These are phyloP conservation scores for Plantago elongata DNA, from an alignment of 257 asterid genomes.

Conservation along the genomic window DNA sequence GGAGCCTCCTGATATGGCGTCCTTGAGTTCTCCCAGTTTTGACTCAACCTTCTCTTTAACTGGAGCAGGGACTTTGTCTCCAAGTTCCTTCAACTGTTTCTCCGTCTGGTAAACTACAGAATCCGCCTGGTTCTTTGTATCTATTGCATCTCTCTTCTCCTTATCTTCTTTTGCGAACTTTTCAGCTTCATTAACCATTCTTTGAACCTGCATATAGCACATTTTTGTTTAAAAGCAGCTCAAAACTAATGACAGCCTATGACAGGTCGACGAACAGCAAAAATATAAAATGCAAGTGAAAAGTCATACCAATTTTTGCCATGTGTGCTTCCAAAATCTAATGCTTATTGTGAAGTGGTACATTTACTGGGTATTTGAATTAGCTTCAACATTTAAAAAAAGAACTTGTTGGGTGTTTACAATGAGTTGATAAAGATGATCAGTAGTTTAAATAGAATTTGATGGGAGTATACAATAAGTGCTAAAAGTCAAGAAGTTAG, in stretches of 20 bases:
- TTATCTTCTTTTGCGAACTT: constrained; percentile 91
- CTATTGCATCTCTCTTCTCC: constrained; percentile 96
- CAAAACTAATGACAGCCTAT: too few species aligned
- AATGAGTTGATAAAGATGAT: too few species aligned
- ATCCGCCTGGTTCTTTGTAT: constrained; percentile 93
- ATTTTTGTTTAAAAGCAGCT: not conserved
- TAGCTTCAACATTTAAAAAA: too few species aligned
- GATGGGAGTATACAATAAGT: too few species aligned
- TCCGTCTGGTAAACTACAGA: constrained; percentile 95
- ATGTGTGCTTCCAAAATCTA: not conserved
- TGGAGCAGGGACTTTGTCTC: constrained; percentile 85
- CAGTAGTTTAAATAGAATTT: too few species aligned
- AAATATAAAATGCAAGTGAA: too few species aligned
- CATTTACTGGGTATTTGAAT: too few species aligned
- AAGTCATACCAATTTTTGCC: not conserved
- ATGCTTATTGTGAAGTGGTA: too few species aligned
- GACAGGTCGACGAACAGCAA: too few species aligned
- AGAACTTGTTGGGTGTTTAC: too few species aligned
- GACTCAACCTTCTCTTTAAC: constrained; percentile 93
- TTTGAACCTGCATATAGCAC: constrained; percentile 53
- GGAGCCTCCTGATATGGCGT: constrained; percentile 71
- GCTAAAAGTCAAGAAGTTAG: too few species aligned
- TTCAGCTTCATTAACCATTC: constrained; percentile 96
- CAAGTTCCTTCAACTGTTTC: constrained; percentile 93
- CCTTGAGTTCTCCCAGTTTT: constrained; percentile 86